Conservation (phyloP, 2,329 filamentous ascomycete species). For the Epichloe hybrida region DNA sequence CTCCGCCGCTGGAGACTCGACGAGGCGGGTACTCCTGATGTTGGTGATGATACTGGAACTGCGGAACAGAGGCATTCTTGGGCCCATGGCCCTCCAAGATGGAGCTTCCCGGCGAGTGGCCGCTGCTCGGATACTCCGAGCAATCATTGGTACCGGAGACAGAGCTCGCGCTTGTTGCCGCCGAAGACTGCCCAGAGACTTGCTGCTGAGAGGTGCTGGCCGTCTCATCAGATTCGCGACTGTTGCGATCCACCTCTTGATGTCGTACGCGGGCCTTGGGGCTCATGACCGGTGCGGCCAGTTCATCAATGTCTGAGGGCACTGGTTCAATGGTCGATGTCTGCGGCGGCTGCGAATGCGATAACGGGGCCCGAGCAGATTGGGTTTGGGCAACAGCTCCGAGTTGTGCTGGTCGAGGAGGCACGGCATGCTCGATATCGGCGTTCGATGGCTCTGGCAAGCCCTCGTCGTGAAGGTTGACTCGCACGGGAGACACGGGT, state of each 20-base stretch:
- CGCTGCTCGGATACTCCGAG: conserved; percentile 29
- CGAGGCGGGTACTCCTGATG: conserved; percentile 28
- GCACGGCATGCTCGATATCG: conserved; percentile 31
- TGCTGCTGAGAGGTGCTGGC: conserved; percentile 34
- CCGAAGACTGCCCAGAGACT: conserved; percentile 37
- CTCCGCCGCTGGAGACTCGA: conserved; percentile 29
- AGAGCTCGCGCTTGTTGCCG: conserved; percentile 42
- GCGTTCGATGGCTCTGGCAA: conserved; percentile 39
- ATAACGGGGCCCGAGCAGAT: not conserved
- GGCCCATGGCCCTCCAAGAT: conserved; percentile 30
- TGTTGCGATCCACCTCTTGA: conserved; percentile 30
- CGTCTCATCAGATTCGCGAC: conserved; percentile 39
- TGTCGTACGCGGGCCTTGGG: conserved; percentile 18
- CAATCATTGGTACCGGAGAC: conserved; percentile 37
- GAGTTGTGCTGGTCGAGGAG: conserved; percentile 11
- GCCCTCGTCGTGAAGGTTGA: conserved; percentile 39
- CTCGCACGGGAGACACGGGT: conserved; percentile 41
- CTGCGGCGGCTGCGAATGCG: not conserved
- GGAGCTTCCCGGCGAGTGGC: conserved; percentile 37
- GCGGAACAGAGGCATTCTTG: conserved; percentile 34
- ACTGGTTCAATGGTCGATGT: not conserved
- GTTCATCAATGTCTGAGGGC: conserved; percentile 3
- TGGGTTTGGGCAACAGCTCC: conserved; percentile 8
- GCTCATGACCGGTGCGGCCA: conserved; percentile 17
- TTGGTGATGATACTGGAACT: conserved; percentile 51